Conservation (phyloP, 1,284 basidiomycete species). For the Leccinum subrobustum region DNA sequence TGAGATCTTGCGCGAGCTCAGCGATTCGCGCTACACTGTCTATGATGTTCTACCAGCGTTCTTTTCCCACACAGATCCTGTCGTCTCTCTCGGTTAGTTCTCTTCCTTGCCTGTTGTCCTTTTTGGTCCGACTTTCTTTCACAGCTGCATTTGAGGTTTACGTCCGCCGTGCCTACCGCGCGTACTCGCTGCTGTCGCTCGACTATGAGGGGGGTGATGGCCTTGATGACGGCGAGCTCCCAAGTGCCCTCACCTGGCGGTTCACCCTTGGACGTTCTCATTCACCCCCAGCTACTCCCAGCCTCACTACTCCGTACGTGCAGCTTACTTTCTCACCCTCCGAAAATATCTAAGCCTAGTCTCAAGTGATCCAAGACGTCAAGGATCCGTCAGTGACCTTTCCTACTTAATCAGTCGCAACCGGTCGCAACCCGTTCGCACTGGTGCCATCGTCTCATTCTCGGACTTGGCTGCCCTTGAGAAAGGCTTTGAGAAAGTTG, state of each 20-base stretch:
- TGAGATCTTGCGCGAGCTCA: slow-evolving; percentile 89
- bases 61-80: slow-evolving; percentile 85
- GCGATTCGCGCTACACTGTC: slow-evolving; percentile 95
- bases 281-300: slow-evolving; percentile 76
- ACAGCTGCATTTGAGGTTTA: slow-evolving; percentile 95
- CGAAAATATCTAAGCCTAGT: slow-evolving; percentile 18
- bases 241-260: slow-evolving; percentile 85
- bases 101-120: background rate
- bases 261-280: slow-evolving; percentile 89
- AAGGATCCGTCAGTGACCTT: slow-evolving; percentile 91
- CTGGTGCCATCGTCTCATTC: slow-evolving; percentile 89
- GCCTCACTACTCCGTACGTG: slow-evolving; percentile 61
- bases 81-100: slow-evolving; percentile 75
- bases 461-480: slow-evolving; percentile 70
- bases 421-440: slow-evolving; percentile 84
- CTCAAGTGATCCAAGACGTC: slow-evolving; percentile 47
- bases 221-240: slow-evolving; percentile 75
- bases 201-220: slow-evolving; percentile 92
- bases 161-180: slow-evolving; percentile 92
- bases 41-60: slow-evolving; percentile 97
- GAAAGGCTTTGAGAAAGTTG: slow-evolving; percentile 73
- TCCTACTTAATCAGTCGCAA: slow-evolving; percentile 84
- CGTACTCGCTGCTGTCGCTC: slow-evolving; percentile 89
- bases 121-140: slow-evolving; percentile 7
- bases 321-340: background rate